Evolutionary conservation across 805 yeast genomes (phyloP), one percentile per base, ranked within the genome.

Genomic region (Ogataea polymorpha): DNA sequence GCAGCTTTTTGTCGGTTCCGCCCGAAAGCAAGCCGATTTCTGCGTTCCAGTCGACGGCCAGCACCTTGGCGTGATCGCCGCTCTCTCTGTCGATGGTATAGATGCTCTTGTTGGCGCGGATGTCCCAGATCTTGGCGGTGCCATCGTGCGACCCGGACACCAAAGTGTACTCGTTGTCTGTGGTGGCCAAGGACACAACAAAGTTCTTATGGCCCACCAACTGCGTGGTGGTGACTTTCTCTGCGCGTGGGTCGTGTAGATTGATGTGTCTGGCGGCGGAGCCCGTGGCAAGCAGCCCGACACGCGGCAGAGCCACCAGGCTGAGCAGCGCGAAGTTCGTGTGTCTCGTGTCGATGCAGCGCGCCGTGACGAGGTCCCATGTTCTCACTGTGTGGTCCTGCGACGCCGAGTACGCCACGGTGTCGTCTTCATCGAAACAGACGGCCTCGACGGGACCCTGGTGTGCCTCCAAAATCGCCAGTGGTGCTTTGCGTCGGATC

Each of bases 231-330:
- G 81, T 82, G 12, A 80, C 73, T 28, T 82, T 74, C 6, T 79
- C 74, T 2, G 82, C 72, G 60, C 99, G 77, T 32, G 98, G 97
- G 62, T 93, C 99, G 58, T 88, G 95, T 46, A 93, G 71, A 40
- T 89, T 82, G 49, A 93, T 90, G 64, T 93, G 98, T 65, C 99
- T 83, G n/a, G 97, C 97, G 10, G 96, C 83, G 1, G 97, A 88
- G n/a, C 99, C 99, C 42, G 91, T 79, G 7, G 90, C 96, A 23
- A 93, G 66, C 41, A 93, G 68, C 47, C 86, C 77, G 39, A 82
- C 67, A 37, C 76, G 71, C 6, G 86, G 78, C 46, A 93, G 69
- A 51, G 81, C 81, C 23, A 80, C 70, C 21, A 90, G 65, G 0
- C 96, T 86, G 32, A 90, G 72, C 48, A 93, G 71, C 9, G 98